Base-by-base conservation (phyloP, 371 early-diverging fungal species). In the Mortierella sp. region DNA sequence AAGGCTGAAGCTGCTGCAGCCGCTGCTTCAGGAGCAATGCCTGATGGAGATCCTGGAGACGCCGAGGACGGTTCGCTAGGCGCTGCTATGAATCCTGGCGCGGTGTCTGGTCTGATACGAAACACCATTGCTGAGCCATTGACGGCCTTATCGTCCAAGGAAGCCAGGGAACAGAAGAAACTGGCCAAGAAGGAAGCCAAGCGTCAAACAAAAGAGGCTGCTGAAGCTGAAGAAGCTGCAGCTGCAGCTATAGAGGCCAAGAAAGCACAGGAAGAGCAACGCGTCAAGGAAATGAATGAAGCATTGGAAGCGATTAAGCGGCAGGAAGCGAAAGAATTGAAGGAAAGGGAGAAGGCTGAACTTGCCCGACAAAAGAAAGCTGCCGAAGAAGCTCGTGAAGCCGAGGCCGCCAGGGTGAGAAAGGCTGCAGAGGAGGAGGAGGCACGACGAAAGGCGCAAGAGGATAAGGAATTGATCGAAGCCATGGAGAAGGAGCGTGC, bases 351-450 rank as follows among this genome's bases (percentile, higher is more conserved):
- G 41, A 72, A 67, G 53, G 80, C 68, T 21, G 81, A 80, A 61
- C 81, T 83, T 47, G 81, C 76, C 1, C 74, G 79, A 24, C 70
- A 79, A 23, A 81, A 61, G 61, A 63, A 55, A 51, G 65, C 71
- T 31, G 80, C 68, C n/a, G 71, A 78, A 30, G 72, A 72, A 23
- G 70, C 58, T 49, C 49, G 47, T 26, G 63, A 56, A 13, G 45
- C 60, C 42, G 64, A 62, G 53, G 51, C 50, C 28, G 63, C 55
- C n/a, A 50, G 48, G 45, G 54, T 31, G 39, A 60, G 38, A 27
- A 58, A 56, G 28, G 63, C 39, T 2, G 67, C 63, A 3, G 66
- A 60, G 27, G 67, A 60, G 28, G 67, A 60, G 1, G 60, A 69
- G 49, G 68, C 49, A 1, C 57, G 51, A 39, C 64, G 34, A 50